phyloP scores from a whole-genome alignment of 495 filamentous ascomycete genomes.

The Durotheca rogersii region DNA sequence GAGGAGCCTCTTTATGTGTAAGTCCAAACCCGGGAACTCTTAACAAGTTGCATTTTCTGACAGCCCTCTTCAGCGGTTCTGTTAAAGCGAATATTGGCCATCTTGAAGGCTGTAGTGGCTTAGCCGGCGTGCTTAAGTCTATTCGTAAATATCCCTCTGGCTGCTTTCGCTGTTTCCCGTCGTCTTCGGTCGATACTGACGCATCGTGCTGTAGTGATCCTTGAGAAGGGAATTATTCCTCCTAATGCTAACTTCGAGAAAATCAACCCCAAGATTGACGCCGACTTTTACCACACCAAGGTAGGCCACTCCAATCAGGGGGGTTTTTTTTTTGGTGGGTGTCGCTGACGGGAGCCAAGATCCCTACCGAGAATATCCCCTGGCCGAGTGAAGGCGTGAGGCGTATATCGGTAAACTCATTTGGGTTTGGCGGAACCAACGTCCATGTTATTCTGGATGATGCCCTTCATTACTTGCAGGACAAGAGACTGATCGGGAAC shows the following conservation, averaged over 20 bases:
- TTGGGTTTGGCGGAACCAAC: constrained; percentile 62
- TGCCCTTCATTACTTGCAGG: constrained; percentile 6
- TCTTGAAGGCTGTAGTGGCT: constrained; percentile 51
- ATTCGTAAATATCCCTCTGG: constrained; percentile 44
- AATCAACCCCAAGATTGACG: constrained; percentile 46
- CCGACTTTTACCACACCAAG: constrained; percentile 29
- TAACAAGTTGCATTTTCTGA: background rate
- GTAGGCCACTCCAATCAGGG: constrained; percentile 1
- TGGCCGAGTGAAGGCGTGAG: constrained; percentile 39
- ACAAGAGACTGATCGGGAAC: background rate
- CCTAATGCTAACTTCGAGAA: constrained; percentile 48
- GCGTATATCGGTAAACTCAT: constrained; percentile 55
- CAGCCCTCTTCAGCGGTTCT: constrained; percentile 38
- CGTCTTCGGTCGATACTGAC: background rate
- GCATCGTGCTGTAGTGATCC: constrained; percentile 34
- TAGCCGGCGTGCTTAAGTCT: constrained; percentile 57
- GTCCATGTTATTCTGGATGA: constrained; percentile 57
- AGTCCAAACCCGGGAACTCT: background rate
- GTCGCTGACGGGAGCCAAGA: constrained; percentile 7
- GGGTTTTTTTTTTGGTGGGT: background rate
- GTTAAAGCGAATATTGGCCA: constrained; percentile 60
- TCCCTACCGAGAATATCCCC: constrained; percentile 28
- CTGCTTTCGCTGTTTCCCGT: constrained; percentile 14
- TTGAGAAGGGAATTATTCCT: constrained; percentile 51
- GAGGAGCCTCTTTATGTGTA: constrained; percentile 46